Conservation (phyloP, 441 rosid species). For the Adansonia gregorii region DNA sequence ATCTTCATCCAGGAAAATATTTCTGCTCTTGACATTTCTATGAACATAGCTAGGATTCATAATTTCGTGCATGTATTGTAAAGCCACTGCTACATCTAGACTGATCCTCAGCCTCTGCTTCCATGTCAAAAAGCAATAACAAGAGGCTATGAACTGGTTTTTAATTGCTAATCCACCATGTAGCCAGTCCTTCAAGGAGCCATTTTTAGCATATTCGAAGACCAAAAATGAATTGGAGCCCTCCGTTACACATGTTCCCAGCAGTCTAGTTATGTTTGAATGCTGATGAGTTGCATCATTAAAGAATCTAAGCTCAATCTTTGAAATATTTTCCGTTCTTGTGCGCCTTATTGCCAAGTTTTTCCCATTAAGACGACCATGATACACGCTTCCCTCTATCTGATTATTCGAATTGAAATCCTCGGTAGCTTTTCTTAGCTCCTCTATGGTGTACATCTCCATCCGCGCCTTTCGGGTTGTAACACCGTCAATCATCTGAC, state of each 20-base stretch:
- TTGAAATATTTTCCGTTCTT: conserved; percentile 39
- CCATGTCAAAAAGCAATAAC: conserved; percentile 89
- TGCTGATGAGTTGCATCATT: conserved; percentile 60
- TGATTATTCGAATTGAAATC: conserved; percentile 71
- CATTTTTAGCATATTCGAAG: conserved; percentile 81
- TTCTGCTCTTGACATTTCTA: conserved; percentile 67
- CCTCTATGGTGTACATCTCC: conserved; percentile 65
- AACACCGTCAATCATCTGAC: conserved; percentile 41
- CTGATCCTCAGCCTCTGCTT: conserved; percentile 83
- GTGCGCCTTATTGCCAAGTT: conserved; percentile 69
- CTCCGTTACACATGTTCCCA: conserved; percentile 66
- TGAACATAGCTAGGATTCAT: conserved; percentile 79
- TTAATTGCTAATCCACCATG: conserved; percentile 88
- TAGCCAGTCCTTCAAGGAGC: conserved; percentile 87
- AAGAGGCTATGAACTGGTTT: conserved; percentile 89
- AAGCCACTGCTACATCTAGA: conserved; percentile 78
- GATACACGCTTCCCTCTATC: conserved; percentile 76
- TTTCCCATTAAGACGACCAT: conserved; percentile 80
- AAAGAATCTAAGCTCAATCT: conserved; percentile 55
- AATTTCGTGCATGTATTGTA: conserved; percentile 81
- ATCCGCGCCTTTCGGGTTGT: conserved; percentile 51
- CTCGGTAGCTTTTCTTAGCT: conserved; percentile 77
- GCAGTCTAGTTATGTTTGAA: conserved; percentile 68
- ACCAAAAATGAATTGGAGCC: conserved; percentile 56
- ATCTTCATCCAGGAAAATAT: conserved; percentile 84